A percentile compares a stretch with the other conserved stretches of the same genome.
Evolutionary conservation across 306 rosid genomes (phyloP).

Genomic region (Rosa multiflora): DNA sequence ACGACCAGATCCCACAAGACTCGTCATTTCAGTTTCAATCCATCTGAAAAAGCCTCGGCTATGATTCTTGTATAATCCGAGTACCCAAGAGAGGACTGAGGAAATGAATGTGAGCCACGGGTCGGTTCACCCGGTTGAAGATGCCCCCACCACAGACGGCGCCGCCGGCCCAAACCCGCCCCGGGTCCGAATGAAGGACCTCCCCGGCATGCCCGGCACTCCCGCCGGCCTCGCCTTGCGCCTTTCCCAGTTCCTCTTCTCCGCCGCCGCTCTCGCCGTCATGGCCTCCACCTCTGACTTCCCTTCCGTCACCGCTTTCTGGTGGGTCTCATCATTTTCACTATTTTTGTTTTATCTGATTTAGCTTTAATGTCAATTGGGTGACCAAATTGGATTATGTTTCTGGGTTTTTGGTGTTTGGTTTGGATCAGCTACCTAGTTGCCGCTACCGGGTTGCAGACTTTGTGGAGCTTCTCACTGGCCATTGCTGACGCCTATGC

Average conservation of each 20-base stretch:
- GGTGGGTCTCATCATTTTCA: constrained; percentile 31
- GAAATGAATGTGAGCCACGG: constrained; percentile 89
- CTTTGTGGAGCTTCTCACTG: constrained; percentile 69
- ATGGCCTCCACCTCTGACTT: constrained; percentile 84
- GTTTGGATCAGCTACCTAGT: constrained; percentile 70
- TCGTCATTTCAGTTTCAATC: neutral
- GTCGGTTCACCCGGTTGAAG: constrained; percentile 84
- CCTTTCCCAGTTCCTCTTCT: constrained; percentile 56
- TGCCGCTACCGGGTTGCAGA: constrained; percentile 76
- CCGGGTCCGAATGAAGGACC: constrained; percentile 75
- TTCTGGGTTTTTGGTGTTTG: constrained; percentile 22
- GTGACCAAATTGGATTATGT: neutral
- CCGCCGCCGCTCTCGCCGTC: constrained; percentile 67
- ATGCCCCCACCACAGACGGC: constrained; percentile 49
- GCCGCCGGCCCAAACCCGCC: constrained; percentile 38
- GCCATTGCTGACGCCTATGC: constrained; percentile 80
- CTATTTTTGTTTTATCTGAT: neutral
- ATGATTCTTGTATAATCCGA: neutral
- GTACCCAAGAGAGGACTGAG: constrained; percentile 11
- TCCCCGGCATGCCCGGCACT: constrained; percentile 96
- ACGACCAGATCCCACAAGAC: neutral
- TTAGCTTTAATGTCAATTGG: neutral
- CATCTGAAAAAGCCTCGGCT: neutral
- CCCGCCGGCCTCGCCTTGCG: constrained; percentile 70
- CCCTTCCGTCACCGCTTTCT: constrained; percentile 87